These are phyloP conservation scores for Teunomyces atbi DNA, from an alignment of 805 yeast species.

Conservation along the genomic window DNA sequence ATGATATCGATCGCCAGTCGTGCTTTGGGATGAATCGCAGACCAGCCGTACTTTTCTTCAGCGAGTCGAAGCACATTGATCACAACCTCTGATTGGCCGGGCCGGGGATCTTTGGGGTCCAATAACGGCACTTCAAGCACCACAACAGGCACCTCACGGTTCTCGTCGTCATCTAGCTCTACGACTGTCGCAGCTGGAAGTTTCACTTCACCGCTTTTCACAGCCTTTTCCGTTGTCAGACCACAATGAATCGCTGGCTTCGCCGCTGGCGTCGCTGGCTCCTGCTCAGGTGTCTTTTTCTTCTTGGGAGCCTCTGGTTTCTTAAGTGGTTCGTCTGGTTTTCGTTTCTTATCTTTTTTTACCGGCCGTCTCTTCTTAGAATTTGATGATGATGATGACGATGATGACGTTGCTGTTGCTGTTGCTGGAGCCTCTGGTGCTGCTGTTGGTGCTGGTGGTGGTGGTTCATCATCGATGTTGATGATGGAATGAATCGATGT, in stretches of 20 bases:
- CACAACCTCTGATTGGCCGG: constrained; percentile 62
- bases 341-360: constrained; percentile 12
- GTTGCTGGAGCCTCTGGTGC: constrained; percentile 6
- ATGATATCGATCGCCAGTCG: constrained; percentile 53
- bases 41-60: constrained; percentile 84
- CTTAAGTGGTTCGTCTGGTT: constrained; percentile 5
- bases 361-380: constrained; percentile 12
- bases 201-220: constrained; percentile 2
- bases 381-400: constrained; percentile 7
- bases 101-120: constrained; percentile 45
- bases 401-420: neutral
- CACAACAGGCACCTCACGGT: constrained; percentile 43
- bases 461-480: constrained; percentile 31
- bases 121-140: constrained; percentile 54
- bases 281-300: constrained; percentile 20
- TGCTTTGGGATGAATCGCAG: constrained; percentile 64
- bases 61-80: constrained; percentile 71
- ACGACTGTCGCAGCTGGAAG: constrained; percentile 19
- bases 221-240: constrained; percentile 20
- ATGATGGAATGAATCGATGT: constrained; percentile 42
- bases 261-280: neutral
- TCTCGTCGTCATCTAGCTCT: constrained; percentile 13
- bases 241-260: constrained; percentile 17
- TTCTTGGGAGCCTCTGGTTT: constrained; percentile 12
- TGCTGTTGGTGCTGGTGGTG: neutral